phyloP scores from a whole-genome alignment of 768 basidiomycete species.

The Agaricus blazei region DNA sequence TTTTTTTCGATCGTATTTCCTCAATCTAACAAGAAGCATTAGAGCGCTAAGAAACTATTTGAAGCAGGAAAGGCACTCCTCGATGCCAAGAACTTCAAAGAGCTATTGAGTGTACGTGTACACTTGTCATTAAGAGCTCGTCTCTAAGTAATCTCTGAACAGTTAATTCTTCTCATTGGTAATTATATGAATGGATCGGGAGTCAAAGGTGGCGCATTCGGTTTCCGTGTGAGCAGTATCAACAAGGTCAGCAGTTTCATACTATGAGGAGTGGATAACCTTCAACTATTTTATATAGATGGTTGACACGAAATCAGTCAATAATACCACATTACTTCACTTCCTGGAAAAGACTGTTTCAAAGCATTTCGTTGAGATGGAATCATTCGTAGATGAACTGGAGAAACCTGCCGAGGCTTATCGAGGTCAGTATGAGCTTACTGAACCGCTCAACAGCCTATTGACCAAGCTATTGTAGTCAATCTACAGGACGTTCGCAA shows the following conservation, averaged over 20 bases:
- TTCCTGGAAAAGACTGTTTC: constrained; percentile 88
- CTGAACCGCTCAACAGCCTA: background rate
- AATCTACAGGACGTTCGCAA: constrained; percentile 85
- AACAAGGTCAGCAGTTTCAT: constrained; percentile 65
- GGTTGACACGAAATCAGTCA: constrained; percentile 95
- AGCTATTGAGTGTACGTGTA: constrained; percentile 70
- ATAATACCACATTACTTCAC: constrained; percentile 91
- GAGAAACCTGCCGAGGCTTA: constrained; percentile 89
- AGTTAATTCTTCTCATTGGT: constrained; percentile 90
- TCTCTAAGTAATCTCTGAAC: background rate
- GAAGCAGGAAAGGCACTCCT: constrained; percentile 79
- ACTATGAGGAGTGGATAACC: background rate
- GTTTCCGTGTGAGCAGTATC: constrained; percentile 95
- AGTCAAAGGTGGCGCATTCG: constrained; percentile 93
- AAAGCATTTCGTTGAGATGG: constrained; percentile 84
- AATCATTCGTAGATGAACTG: constrained; percentile 84
- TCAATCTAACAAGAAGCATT: constrained; percentile 9
- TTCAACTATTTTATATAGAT: constrained; percentile 43
- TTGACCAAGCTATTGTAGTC: constrained; percentile 38
- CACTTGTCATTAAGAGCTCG: background rate
- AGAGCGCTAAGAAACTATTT: constrained; percentile 79
- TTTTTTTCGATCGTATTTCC: constrained; percentile 7
- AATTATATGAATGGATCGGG: constrained; percentile 99
- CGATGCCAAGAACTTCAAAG: constrained; percentile 83
- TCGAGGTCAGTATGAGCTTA: constrained; percentile 50